Evolutionary conservation across 2,329 filamentous ascomycete genomes (phyloP).

Genomic region (Fusarium algeriense): DNA sequence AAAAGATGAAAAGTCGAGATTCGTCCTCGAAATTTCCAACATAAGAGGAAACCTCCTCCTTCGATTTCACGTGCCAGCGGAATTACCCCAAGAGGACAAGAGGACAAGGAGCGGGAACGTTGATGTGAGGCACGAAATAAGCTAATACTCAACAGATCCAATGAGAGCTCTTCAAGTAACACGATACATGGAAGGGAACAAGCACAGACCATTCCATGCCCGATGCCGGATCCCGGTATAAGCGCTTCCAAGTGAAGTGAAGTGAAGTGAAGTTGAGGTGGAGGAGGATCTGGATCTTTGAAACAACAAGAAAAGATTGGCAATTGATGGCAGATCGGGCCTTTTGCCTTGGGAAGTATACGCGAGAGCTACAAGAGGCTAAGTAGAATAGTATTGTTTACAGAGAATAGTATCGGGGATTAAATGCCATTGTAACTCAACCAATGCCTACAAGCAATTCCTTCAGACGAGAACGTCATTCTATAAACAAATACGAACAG

Average conservation of each 20-base stretch:
- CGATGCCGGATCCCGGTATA: constrained; percentile 42
- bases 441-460: not conserved
- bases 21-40: constrained; percentile 10
- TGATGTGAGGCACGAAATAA: constrained; percentile 28
- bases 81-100: constrained; percentile 12
- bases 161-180: constrained; percentile 10
- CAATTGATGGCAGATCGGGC: not conserved
- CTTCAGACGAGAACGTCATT: not conserved
- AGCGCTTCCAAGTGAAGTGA: constrained; percentile 9
- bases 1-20: constrained; percentile 36
- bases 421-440: not conserved
- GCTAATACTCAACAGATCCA: constrained; percentile 30
- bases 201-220: constrained; percentile 13
- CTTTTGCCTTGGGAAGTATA: constrained; percentile 17
- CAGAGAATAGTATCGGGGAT: not conserved
- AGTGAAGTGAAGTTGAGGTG: not conserved
- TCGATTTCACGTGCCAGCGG: constrained; percentile 35
- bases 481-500: not conserved
- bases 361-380: not conserved
- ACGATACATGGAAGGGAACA: constrained; percentile 11
- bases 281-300: not conserved
- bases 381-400: not conserved
- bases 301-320: constrained; percentile 1
- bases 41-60: constrained; percentile 21
- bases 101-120: constrained; percentile 11